Evolutionary conservation across 305 asterid species (phyloP).

Genomic region (Rubia occidens): DNA sequence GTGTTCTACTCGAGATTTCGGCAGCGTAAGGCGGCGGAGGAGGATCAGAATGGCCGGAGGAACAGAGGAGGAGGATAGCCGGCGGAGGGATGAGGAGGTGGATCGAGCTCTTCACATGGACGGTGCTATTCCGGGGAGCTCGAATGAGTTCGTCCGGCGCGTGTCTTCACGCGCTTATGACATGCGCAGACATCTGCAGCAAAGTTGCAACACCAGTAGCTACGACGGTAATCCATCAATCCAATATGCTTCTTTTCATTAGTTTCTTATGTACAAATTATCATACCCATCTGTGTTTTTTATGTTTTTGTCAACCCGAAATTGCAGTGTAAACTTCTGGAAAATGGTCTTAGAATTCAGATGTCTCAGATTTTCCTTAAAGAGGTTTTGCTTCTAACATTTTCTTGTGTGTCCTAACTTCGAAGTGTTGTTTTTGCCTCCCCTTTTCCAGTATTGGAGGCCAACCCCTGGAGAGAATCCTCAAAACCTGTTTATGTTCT

Average conservation of each 20-base stretch:
- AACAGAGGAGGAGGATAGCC: conserved; percentile 35
- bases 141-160: conserved; percentile 66
- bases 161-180: conserved; percentile 88
- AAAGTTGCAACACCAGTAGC: conserved; percentile 75
- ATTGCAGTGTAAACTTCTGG: too few relatives aligned
- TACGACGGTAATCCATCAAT: conserved; percentile 48
- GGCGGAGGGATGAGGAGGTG: conserved; percentile 58
- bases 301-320: too few relatives aligned
- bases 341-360: too few relatives aligned
- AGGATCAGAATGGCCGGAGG: conserved; percentile 19
- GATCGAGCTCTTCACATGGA: conserved; percentile 85
- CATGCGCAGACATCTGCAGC: conserved; percentile 89
- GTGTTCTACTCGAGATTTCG: conserved; percentile 9
- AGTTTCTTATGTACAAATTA: too few relatives aligned
- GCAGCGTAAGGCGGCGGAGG: conserved; percentile 22
- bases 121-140: conserved; percentile 68
- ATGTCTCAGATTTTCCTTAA: too few relatives aligned
- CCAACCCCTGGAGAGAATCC: conserved; percentile 85
- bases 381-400: background rate
- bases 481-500: conserved; percentile 81
- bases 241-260: too few relatives aligned
- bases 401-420: background rate
- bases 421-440: background rate
- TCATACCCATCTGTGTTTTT: too few relatives aligned
- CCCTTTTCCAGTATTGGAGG: conserved; percentile 59